Conservation (phyloP, 345 rosid genomes). For the Boechera stricta region DNA sequence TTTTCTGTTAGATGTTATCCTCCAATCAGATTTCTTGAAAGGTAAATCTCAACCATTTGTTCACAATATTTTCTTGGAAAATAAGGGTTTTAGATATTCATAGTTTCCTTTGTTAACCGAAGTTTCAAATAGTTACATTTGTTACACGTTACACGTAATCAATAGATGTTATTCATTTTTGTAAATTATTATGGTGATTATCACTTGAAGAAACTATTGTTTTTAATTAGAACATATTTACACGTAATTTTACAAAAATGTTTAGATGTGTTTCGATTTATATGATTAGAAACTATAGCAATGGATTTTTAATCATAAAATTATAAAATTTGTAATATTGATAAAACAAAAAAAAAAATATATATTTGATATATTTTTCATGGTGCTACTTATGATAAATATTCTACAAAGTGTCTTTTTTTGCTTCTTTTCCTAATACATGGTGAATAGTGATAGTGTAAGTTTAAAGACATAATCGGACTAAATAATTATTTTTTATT, state of each 20-base stretch:
- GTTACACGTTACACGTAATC: background rate
- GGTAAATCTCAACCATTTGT: slow-evolving; percentile 38
- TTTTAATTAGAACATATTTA: background rate
- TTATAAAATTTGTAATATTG: too few species aligned
- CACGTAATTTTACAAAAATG: background rate
- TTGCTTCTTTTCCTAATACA: background rate
- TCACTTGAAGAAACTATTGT: background rate
- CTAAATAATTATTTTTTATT: background rate
- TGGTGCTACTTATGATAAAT: background rate
- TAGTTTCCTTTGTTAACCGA: background rate
- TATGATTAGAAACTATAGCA: too few species aligned
- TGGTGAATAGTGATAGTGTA: background rate
- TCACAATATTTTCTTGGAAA: background rate
- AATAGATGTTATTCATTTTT: background rate
- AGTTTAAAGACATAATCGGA: background rate
- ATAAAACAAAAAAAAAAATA: too few species aligned
- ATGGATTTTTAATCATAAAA: background rate
- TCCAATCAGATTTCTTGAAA: slow-evolving; percentile 37
- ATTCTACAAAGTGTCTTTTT: background rate
- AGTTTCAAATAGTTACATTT: background rate
- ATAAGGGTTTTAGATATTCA: background rate
- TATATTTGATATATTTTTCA: too few species aligned
- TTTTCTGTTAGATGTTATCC: slow-evolving; percentile 38
- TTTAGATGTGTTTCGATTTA: background rate
- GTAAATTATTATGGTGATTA: background rate